Percentiles rank a stretch among this genome's conserved stretches.
phyloP scores from a whole-genome alignment of 805 yeast species.

The Candida saitoana region DNA sequence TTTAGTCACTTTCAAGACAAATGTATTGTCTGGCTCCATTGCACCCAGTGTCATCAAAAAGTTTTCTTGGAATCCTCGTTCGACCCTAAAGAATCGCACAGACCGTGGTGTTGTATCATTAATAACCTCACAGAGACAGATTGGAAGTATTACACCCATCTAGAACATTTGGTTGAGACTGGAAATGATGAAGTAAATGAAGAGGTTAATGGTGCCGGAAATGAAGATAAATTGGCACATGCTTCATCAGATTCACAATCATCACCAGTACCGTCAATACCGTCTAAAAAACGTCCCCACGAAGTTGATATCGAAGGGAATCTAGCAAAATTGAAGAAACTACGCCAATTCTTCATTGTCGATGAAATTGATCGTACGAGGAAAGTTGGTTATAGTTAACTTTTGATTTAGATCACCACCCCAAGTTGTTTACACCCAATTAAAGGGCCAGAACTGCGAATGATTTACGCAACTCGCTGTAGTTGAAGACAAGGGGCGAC shows the following conservation, averaged over 20 bases:
- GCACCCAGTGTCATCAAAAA: conserved; percentile 35
- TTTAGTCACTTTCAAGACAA: conserved; percentile 26
- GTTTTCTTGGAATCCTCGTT: conserved; percentile 22
- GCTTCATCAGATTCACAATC: background rate
- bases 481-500: too few relatives aligned
- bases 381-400: too few relatives aligned
- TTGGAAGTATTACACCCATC: background rate
- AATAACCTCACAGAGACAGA: conserved; percentile 1
- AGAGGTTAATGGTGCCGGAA: background rate
- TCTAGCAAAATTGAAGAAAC: conserved; percentile 28
- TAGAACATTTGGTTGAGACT: conserved; percentile 6
- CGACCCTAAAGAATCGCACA: conserved; percentile 27
- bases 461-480: too few relatives aligned
- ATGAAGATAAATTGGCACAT: background rate
- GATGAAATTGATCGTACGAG: background rate
- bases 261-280: conserved; percentile 1
- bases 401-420: too few relatives aligned
- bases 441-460: too few relatives aligned
- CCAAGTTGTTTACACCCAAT: too few relatives aligned
- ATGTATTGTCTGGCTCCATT: conserved; percentile 28
- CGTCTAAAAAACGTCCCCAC: conserved; percentile 1
- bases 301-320: conserved; percentile 29
- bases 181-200: conserved; percentile 1
- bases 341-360: conserved; percentile 24
- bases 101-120: conserved; percentile 31